Percentiles rank a stretch among this genome's conserved stretches.
phyloP scores from a whole-genome alignment of 176 grass and related monocot genomes.

The Tuctoria greenei region DNA sequence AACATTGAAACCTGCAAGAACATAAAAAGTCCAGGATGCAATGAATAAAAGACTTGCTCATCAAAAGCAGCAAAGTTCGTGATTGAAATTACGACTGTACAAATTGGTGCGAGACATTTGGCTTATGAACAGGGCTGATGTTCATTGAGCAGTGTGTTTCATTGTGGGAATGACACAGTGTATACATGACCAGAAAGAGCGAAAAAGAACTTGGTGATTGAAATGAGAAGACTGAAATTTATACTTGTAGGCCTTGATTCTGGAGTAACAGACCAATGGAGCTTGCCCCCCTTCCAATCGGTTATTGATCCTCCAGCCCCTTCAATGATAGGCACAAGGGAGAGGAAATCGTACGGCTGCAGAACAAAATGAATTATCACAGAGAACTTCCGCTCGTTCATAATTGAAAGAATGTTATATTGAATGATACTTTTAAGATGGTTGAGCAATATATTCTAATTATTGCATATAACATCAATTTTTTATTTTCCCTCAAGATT shows the following conservation, averaged over 20 bases:
- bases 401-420: not conserved
- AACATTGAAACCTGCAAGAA: conserved; percentile 80
- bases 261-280: conserved; percentile 61
- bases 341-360: conserved; percentile 85
- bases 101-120: not conserved
- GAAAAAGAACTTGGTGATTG: not conserved
- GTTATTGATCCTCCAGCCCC: conserved; percentile 88
- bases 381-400: not conserved
- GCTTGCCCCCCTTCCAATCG: conserved; percentile 71
- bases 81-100: not conserved
- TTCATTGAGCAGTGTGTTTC: not conserved
- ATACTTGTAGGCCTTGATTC: conserved; percentile 68
- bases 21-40: not conserved
- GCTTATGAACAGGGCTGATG: not conserved
- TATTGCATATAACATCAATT: not conserved
- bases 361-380: conserved; percentile 1
- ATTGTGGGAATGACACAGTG: not conserved
- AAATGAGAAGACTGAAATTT: conserved; percentile 2
- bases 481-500: too few relatives aligned
- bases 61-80: not conserved
- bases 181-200: not conserved
- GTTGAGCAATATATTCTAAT: not conserved
- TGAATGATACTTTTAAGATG: not conserved
- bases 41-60: not conserved
- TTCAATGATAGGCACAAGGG: conserved; percentile 80